These are phyloP conservation scores for Penstemon eatonii DNA, from an alignment of 257 asterid species.

Conservation along the genomic window DNA sequence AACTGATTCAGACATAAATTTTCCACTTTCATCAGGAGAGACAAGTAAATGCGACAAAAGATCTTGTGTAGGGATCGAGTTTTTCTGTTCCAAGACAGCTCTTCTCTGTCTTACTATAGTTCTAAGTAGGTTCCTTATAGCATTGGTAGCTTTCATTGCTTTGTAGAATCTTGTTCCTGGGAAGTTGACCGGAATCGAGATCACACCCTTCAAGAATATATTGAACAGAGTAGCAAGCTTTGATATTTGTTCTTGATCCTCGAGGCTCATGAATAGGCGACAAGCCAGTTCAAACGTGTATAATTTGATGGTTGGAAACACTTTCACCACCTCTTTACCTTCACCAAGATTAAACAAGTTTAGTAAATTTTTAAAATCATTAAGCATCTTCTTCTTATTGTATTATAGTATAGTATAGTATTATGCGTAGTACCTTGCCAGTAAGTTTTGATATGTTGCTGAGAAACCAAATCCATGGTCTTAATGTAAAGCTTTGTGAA, in stretches of 20 bases:
- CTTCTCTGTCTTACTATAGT: conserved; percentile 54
- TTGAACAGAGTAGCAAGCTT: conserved; percentile 56
- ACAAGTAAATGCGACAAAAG: conserved; percentile 71
- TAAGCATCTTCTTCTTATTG: too few species aligned
- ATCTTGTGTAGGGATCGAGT: conserved; percentile 49
- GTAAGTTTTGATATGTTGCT: conserved; percentile 49
- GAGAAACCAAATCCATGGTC: conserved; percentile 53
- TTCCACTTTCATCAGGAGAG: conserved; percentile 55
- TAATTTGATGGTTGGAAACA: conserved; percentile 50
- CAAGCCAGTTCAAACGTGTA: conserved; percentile 77
- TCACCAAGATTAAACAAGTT: conserved; percentile 8
- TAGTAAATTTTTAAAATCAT: too few species aligned
- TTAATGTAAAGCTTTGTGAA: conserved; percentile 51
- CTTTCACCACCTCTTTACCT: conserved; percentile 55
- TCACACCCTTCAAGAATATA: conserved; percentile 59
- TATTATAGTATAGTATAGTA: too few species aligned
- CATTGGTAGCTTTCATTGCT: conserved; percentile 50
- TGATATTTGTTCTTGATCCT: conserved; percentile 46
- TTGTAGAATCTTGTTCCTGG: conserved; percentile 66
- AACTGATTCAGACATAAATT: conserved; percentile 60
- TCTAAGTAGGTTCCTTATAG: conserved; percentile 45
- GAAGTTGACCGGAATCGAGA: conserved; percentile 57
- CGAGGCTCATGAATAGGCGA: conserved; percentile 71
- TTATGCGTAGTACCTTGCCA: conserved; percentile 51
- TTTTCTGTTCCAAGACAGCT: conserved; percentile 43